Percentiles rank a stretch among this genome's conserved stretches.
Conservation (phyloP, 2,329 filamentous ascomycete species). For the Arthrobotrys conoides region DNA sequence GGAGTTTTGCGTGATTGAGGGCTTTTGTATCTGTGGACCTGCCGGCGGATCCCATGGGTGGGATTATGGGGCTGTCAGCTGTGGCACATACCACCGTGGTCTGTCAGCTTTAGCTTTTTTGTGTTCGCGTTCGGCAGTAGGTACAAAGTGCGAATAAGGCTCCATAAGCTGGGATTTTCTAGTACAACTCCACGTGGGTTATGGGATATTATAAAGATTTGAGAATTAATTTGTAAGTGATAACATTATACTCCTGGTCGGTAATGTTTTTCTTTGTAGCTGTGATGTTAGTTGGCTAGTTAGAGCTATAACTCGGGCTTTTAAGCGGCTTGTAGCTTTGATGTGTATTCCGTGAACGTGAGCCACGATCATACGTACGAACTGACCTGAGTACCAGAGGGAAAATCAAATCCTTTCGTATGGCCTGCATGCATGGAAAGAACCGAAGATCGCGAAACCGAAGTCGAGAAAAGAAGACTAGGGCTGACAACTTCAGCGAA, state of each 20-base stretch:
- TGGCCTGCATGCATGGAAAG: slow-evolving; percentile 2
- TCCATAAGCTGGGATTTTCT: neutral
- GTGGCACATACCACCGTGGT: slow-evolving; percentile 24
- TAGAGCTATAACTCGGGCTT: neutral
- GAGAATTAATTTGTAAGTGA: slow-evolving; percentile 11
- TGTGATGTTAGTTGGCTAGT: neutral
- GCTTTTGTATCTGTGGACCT: neutral
- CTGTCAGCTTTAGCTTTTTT: slow-evolving; percentile 29
- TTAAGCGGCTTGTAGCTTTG: neutral
- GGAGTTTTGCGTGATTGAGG: slow-evolving; percentile 5
- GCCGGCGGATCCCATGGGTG: slow-evolving; percentile 13
- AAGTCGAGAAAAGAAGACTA: slow-evolving; percentile 6
- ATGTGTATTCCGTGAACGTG: slow-evolving; percentile 4
- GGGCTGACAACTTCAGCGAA: slow-evolving; percentile 16
- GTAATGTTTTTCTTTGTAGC: neutral
- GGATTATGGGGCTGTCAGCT: slow-evolving; percentile 13
- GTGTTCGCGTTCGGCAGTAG: slow-evolving; percentile 17
- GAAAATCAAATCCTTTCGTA: neutral
- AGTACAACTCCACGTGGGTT: neutral
- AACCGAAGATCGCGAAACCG: slow-evolving; percentile 9
- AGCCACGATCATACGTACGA: neutral
- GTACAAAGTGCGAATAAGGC: slow-evolving; percentile 2
- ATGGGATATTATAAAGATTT: slow-evolving; percentile 3
- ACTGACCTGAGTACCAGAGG: neutral
- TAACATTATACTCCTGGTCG: slow-evolving; percentile 12